phyloP scores from a whole-genome alignment of 2,329 filamentous ascomycete species.

The Colletotrichum aenigma region DNA sequence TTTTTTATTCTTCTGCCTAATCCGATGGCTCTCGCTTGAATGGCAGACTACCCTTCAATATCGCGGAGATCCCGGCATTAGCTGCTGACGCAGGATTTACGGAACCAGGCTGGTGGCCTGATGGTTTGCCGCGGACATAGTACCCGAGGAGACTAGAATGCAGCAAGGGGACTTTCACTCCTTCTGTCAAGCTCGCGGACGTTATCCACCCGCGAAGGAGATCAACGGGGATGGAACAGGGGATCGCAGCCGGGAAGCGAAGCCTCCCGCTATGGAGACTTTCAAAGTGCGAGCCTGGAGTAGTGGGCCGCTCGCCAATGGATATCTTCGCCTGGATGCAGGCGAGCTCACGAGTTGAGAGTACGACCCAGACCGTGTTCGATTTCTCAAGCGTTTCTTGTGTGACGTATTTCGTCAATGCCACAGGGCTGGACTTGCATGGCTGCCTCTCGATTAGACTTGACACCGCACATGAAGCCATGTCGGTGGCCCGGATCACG shows the following conservation, averaged over 20 bases:
- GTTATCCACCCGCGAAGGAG: not conserved
- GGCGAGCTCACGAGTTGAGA: not conserved
- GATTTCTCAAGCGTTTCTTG: not conserved
- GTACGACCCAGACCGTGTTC: not conserved
- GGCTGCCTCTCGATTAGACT: not conserved
- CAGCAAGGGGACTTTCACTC: not conserved
- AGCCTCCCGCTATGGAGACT: not conserved
- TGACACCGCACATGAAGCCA: not conserved
- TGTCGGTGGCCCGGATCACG: not conserved
- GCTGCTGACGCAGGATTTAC: not conserved
- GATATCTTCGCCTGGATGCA: not conserved
- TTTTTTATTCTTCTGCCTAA: not conserved
- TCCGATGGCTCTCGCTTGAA: not conserved
- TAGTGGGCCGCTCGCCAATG: not conserved
- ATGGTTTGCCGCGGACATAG: not conserved
- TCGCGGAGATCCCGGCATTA: not conserved
- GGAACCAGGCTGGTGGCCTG: not conserved
- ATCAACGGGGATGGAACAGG: not conserved
- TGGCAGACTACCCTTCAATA: not conserved
- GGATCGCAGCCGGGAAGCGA: not conserved
- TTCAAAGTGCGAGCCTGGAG: not conserved
- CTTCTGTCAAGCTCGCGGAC: not conserved
- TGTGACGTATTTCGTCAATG: not conserved
- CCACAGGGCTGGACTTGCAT: not conserved
- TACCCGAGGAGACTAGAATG: not conserved